A percentile compares a stretch with the other conserved stretches of the same genome.
These are phyloP conservation scores for Pharus latifolius DNA, from an alignment of 176 grass and related monocot genomes.

Conservation along the genomic window DNA sequence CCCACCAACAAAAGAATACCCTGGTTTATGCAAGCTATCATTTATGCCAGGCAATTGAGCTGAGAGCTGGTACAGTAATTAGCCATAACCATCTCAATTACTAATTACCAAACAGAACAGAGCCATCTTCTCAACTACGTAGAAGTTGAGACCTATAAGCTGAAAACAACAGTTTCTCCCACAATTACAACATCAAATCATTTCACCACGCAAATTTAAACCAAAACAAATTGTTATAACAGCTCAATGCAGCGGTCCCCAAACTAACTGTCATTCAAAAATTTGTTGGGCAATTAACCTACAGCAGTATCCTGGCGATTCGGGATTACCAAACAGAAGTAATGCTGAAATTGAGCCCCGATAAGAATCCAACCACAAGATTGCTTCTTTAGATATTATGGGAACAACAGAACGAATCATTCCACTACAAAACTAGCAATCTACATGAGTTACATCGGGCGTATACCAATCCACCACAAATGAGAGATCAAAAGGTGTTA, in stretches of 20 bases:
- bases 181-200: neutral
- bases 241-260: neutral
- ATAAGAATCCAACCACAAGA: no score
- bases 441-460: neutral
- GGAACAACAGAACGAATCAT: no score
- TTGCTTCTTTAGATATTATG: no score
- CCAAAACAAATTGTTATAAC: neutral
- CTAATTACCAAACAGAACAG: neutral
- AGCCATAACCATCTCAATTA: neutral
- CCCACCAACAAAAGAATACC: no score
- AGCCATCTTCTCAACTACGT: neutral
- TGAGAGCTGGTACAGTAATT: neutral
- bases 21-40: no score
- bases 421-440: neutral
- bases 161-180: neutral
- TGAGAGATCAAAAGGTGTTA: neutral
- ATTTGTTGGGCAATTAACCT: no score
- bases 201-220: neutral
- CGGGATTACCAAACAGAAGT: no score
- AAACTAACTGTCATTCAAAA: neutral
- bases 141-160: neutral
- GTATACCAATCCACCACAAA: no score
- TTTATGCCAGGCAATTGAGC: neutral
- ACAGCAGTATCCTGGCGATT: no score
- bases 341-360: no score